Base-by-base conservation (phyloP, 1,139 yeast genomes). In the Entelexis paramagnoliae region DNA sequence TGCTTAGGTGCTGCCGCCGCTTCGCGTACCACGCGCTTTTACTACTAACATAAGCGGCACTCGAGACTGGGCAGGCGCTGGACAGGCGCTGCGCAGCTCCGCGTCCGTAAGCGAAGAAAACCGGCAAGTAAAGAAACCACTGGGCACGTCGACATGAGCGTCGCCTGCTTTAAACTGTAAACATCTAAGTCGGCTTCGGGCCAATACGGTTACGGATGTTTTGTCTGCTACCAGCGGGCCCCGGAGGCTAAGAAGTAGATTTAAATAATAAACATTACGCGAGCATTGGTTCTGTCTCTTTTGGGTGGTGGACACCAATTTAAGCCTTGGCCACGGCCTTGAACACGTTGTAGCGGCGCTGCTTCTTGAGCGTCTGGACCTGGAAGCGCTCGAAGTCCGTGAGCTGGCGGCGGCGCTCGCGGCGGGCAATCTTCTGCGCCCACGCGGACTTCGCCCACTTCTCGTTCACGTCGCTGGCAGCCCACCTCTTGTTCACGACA, bases 321-420 rank as follows among this genome's bases (percentile, higher is more conserved):
- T 81, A 83, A 76, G 93, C 93, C 80, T 84, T 85, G 68, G 93
- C 91, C 66, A 79, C 76, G 70, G 85, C 86, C 77, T 87, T 89
- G 79, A 84, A 85, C 70, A 89, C 89, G 75, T 91, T 88, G 72
- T 74, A 82, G 79, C 91, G 84, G 78, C 87, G 87, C 81, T 89
- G 96, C 82, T 88, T 91, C 85, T 85, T 89, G 74, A 87, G 83
- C 66, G 87, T 93, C 74, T 85, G 73, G 67, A 89, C 98, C 81
- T 91, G 96, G 96, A 91, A 91, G 83, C 99, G 89, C 80, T 91
- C 96, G 70, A 91, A 91, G 77, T 91, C 99, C 66, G 91, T 72
- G 73, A 93, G 83, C 71, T 83, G 77, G 68, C 93, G 75, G 81
- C 98, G 86, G 75, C 82, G 87, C 75, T 84, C 81, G 75, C 84